Evolutionary conservation across 2,329 filamentous ascomycete genomes (phyloP).

Genomic region (Colletotrichum spaethianum): DNA sequence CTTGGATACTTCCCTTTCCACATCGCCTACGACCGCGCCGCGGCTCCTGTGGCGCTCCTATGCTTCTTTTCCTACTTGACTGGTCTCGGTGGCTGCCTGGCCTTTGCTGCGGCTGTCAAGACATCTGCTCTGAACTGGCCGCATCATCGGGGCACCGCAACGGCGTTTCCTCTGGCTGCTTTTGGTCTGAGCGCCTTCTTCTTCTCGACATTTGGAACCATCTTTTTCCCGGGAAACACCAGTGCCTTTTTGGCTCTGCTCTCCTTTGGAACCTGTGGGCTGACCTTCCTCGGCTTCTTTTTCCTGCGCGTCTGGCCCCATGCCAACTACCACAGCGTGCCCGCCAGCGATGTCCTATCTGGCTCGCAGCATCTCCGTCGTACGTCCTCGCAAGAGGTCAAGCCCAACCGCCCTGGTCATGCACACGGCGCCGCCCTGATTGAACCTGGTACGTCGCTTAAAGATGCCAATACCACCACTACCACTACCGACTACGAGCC

Average conservation of each 20-base stretch:
- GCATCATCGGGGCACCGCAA: slow-evolving; percentile 90
- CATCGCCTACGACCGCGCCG: slow-evolving; percentile 79
- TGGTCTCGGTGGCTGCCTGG: slow-evolving; percentile 89
- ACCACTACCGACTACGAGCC: slow-evolving; percentile 42
- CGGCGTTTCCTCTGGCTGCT: slow-evolving; percentile 91
- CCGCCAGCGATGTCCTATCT: slow-evolving; percentile 48
- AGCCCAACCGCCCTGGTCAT: slow-evolving; percentile 56
- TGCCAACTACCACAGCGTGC: slow-evolving; percentile 71
- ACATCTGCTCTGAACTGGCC: slow-evolving; percentile 92
- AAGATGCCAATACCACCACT: slow-evolving; percentile 44
- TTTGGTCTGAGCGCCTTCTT: slow-evolving; percentile 98
- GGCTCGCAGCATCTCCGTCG: slow-evolving; percentile 55
- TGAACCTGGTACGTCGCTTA: slow-evolving; percentile 77
- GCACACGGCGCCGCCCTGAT: slow-evolving; percentile 53
- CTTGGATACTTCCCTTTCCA: slow-evolving; percentile 90
- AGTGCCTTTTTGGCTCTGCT: slow-evolving; percentile 86
- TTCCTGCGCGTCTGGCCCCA: slow-evolving; percentile 84
- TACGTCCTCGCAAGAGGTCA: slow-evolving; percentile 59
- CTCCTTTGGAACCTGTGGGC: slow-evolving; percentile 81
- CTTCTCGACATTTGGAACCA: slow-evolving; percentile 84
- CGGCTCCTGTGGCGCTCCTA: slow-evolving; percentile 71
- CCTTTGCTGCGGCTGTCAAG: slow-evolving; percentile 92
- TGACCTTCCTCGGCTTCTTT: slow-evolving; percentile 85
- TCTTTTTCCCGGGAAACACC: slow-evolving; percentile 87
- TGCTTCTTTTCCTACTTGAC: slow-evolving; percentile 90